Percentiles rank a stretch among this genome's conserved stretches.
Conservation (phyloP, 148 eudicot species). For the Mesembryanthemum crystallinum region DNA sequence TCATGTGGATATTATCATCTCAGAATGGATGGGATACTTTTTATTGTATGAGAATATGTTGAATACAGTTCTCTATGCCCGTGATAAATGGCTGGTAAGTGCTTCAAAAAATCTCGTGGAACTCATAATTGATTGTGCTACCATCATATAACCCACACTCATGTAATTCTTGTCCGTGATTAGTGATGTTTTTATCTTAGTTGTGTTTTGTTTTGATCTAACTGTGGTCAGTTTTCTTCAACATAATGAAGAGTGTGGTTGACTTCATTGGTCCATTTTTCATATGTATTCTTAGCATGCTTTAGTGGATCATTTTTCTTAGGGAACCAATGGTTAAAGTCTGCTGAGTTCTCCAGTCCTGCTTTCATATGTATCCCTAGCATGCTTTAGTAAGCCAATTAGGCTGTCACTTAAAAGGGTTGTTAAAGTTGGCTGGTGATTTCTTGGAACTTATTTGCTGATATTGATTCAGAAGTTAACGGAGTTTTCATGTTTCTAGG, state of each 20-base stretch:
- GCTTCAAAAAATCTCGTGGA: neutral
- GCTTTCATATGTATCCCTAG: neutral
- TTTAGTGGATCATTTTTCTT: no score
- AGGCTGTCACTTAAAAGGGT: neutral
- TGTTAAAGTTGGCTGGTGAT: neutral
- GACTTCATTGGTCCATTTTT: neutral
- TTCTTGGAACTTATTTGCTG: neutral
- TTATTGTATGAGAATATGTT: conserved; percentile 90
- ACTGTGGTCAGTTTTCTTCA: neutral
- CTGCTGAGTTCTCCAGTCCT: neutral
- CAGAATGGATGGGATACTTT: conserved; percentile 99
- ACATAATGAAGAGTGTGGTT: neutral
- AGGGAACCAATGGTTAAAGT: no score
- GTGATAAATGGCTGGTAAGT: conserved; percentile 98
- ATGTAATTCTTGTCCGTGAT: neutral
- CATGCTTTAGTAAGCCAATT: neutral
- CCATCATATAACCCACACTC: neutral
- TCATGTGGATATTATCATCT: conserved; percentile 86
- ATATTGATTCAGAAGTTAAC: neutral
- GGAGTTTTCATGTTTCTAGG: conserved; percentile 44
- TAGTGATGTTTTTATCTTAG: neutral
- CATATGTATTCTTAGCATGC: neutral
- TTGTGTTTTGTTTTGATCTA: neutral
- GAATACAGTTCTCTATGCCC: conserved; percentile 91
- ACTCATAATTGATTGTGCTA: neutral